Percentiles rank a stretch among this genome's conserved stretches.
phyloP scores from a whole-genome alignment of 1,284 basidiomycete genomes.

The Trichosporon coremiiforme region DNA sequence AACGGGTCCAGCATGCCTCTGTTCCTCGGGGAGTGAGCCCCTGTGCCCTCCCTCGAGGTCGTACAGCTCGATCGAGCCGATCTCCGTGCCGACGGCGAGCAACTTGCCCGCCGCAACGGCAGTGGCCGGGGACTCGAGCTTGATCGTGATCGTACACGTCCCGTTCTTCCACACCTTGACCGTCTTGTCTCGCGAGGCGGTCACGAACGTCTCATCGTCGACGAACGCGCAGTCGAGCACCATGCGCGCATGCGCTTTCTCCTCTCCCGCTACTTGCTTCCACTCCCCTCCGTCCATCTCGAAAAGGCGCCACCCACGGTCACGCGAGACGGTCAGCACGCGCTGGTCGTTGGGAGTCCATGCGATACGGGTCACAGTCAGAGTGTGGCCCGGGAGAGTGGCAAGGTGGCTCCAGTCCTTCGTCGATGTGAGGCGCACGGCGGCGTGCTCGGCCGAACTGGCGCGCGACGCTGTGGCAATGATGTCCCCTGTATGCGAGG shows the following conservation, averaged over 20 bases:
- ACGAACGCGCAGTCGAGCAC: slow-evolving; percentile 95
- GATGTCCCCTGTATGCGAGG: slow-evolving; percentile 68
- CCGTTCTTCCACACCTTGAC: slow-evolving; percentile 58
- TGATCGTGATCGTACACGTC: slow-evolving; percentile 38
- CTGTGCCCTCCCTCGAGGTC: slow-evolving; percentile 26
- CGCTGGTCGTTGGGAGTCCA: slow-evolving; percentile 81
- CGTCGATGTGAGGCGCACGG: slow-evolving; percentile 79
- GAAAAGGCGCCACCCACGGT: slow-evolving; percentile 90
- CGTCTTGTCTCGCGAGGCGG: slow-evolving; percentile 94
- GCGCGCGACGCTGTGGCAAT: slow-evolving; percentile 94
- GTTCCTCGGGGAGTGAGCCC: slow-evolving; percentile 31
- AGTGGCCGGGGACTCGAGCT: slow-evolving; percentile 53
- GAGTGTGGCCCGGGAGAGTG: slow-evolving; percentile 67
- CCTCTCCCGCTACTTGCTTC: slow-evolving; percentile 62
- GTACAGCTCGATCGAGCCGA: slow-evolving; percentile 50
- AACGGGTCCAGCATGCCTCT: slow-evolving; percentile 52
- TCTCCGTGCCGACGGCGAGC: slow-evolving; percentile 57
- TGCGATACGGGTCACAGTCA: slow-evolving; percentile 86
- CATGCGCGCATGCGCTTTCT: slow-evolving; percentile 87
- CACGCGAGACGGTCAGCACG: slow-evolving; percentile 85
- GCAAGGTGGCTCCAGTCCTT: slow-evolving; percentile 68
- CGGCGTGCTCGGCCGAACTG: slow-evolving; percentile 82
- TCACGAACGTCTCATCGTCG: slow-evolving; percentile 72
- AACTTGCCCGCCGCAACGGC: slow-evolving; percentile 48
- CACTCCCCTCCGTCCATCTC: slow-evolving; percentile 60